phyloP scores from a whole-genome alignment of 169 alveolate genomes.

The Cryptosporidium andersoni region DNA sequence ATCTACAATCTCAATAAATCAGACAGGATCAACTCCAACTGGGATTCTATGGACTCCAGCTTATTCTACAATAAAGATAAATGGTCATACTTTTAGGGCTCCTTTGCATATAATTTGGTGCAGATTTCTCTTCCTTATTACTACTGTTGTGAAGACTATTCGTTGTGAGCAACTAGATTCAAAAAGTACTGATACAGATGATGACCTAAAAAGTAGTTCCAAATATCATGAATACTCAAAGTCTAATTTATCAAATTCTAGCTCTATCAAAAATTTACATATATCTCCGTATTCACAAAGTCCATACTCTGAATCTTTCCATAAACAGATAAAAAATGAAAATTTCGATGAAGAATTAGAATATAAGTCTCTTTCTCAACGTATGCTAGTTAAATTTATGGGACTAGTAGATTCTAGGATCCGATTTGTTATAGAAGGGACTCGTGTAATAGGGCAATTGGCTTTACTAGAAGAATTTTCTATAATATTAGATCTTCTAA shows the following conservation, averaged over 20 bases:
- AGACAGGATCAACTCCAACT: background rate
- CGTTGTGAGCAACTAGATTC: background rate
- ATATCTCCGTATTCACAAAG: too few species aligned
- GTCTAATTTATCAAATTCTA: too few species aligned
- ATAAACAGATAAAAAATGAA: too few species aligned
- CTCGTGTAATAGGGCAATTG: constrained; percentile 18
- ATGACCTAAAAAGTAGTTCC: too few species aligned
- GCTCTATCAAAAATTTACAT: too few species aligned
- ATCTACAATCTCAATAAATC: too few species aligned
- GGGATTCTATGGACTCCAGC: constrained; percentile 35
- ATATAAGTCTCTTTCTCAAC: background rate
- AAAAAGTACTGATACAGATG: background rate
- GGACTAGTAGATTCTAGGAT: constrained; percentile 25
- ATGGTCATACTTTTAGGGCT: constrained; percentile 19
- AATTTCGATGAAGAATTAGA: too few species aligned
- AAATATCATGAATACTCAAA: too few species aligned
- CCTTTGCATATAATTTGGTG: constrained; percentile 68
- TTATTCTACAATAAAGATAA: constrained; percentile 8
- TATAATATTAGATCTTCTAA: constrained; percentile 30
- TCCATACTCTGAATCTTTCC: too few species aligned
- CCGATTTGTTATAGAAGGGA: constrained; percentile 12
- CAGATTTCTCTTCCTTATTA: constrained; percentile 15
- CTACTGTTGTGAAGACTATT: constrained; percentile 15
- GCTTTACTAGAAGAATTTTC: constrained; percentile 60
- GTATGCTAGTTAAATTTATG: constrained; percentile 13